A percentile compares a stretch with the other conserved stretches of the same genome.
phyloP scores from a whole-genome alignment of 768 basidiomycete genomes.

The Lactarius trivialis region DNA sequence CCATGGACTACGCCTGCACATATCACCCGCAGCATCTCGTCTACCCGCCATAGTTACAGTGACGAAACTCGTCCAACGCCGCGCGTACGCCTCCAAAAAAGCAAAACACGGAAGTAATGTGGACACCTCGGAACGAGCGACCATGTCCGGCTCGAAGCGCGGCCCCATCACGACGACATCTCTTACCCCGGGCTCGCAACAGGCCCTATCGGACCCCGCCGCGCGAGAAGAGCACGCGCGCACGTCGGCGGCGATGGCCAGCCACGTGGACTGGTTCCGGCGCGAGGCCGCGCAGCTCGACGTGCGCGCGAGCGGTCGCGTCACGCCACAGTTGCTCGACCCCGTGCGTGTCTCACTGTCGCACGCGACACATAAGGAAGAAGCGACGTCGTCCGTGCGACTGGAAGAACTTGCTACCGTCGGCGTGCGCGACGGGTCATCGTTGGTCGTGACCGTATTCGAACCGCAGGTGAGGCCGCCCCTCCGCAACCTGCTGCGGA shows the following conservation, averaged over 20 bases:
- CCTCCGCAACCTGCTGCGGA: neutral
- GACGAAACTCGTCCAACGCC: neutral
- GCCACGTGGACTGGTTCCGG: constrained; percentile 63
- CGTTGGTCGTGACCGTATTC: constrained; percentile 67
- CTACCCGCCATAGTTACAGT: neutral
- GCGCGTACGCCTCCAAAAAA: constrained; percentile 22
- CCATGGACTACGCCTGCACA: neutral
- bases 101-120: neutral
- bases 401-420: constrained; percentile 75
- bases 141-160: constrained; percentile 6
- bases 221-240: constrained; percentile 56
- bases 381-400: constrained; percentile 15
- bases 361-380: constrained; percentile 24
- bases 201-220: constrained; percentile 43
- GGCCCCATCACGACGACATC: constrained; percentile 41
- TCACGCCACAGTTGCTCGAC: constrained; percentile 65
- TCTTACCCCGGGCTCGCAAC: constrained; percentile 64
- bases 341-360: constrained; percentile 57
- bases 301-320: constrained; percentile 65
- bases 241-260: constrained; percentile 56
- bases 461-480: constrained; percentile 59
- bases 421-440: constrained; percentile 72
- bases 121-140: neutral
- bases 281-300: constrained; percentile 71
- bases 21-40: neutral